Evolutionary conservation across 176 grass and related monocot species (phyloP), one percentile per base, ranked within the genome.

Genomic region (Pharus latifolius): DNA sequence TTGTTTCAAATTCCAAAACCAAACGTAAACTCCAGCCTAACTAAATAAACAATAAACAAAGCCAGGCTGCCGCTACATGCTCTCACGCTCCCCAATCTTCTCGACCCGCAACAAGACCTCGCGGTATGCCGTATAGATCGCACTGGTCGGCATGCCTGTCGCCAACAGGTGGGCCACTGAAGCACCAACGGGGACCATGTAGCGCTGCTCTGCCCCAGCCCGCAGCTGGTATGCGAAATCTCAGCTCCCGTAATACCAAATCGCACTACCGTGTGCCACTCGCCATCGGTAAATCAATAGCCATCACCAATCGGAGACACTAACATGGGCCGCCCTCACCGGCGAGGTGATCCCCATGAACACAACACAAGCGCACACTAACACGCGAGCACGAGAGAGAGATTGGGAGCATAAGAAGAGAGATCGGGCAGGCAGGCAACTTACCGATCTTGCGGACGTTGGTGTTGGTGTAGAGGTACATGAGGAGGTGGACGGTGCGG

Each of bases 401-500:
- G 64, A 9, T 54, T 14, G 35, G 33, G 27, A 25, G 5, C 26
- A 65, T 34, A 11, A 19, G 17, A 41, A 19, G 22, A 49, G 44
- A 51, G 32, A 59, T 5, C 47, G 17, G 2, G 9, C 14, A 30
- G 7, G 47, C 17, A 53, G 25, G 78, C 41, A 19, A 41, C 43
- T 18, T 43, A 88, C 95, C 95, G 59, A 98, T 98, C 81, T 78
- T 98, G 45, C 90, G 90, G 32, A 91, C 67, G 61, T 85, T 98
- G 20, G 87, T 83, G 79, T 83, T 88, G 46, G 89, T 93, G 87
- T 93, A 98, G 63, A 91, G 81, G 78, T 98, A 88, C 95, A 98
- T 98, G 63, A 98, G 95, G 62, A 98, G 90, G 78, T 85, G 95
- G 0, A 98, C 90, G 41, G 90, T 98, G 65, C 90, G 85, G 35